Evolutionary conservation across 208 protist species (phyloP).

Genomic region (Wallacemonas rigidus): DNA sequence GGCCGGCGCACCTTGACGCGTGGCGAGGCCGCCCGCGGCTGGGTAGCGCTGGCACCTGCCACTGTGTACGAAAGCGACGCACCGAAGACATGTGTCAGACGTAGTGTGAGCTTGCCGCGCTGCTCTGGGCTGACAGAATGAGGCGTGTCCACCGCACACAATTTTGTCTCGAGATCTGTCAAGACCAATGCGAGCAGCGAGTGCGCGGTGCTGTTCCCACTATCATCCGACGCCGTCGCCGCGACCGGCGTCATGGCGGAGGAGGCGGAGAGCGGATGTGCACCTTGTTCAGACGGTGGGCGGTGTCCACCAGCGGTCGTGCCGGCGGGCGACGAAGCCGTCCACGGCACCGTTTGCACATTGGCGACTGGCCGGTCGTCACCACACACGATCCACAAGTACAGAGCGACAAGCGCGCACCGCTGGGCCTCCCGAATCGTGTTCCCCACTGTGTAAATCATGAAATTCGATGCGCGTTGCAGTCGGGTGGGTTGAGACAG

Average conservation of each 20-base stretch:
- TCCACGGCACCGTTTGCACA: background rate
- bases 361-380: background rate
- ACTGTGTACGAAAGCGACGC: background rate
- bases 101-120: background rate
- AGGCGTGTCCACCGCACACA: background rate
- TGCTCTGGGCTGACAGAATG: background rate
- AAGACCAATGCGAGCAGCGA: background rate
- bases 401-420: background rate
- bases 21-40: slow-evolving; percentile 12
- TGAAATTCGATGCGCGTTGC: background rate
- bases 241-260: too few species aligned
- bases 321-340: background rate
- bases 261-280: too few species aligned
- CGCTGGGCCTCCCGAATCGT: background rate
- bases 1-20: slow-evolving; percentile 15
- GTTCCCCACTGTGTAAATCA: background rate
- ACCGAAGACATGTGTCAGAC: slow-evolving; percentile 7
- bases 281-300: too few species aligned
- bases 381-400: slow-evolving; percentile 9
- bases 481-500: too few species aligned
- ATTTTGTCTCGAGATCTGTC: slow-evolving; percentile 1
- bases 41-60: background rate
- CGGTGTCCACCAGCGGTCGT: too few species aligned
- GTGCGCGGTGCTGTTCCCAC: background rate
- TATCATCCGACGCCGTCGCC: too few species aligned